phyloP scores from a whole-genome alignment of 2,329 filamentous ascomycete species.

The Penicillium capsulatum region DNA sequence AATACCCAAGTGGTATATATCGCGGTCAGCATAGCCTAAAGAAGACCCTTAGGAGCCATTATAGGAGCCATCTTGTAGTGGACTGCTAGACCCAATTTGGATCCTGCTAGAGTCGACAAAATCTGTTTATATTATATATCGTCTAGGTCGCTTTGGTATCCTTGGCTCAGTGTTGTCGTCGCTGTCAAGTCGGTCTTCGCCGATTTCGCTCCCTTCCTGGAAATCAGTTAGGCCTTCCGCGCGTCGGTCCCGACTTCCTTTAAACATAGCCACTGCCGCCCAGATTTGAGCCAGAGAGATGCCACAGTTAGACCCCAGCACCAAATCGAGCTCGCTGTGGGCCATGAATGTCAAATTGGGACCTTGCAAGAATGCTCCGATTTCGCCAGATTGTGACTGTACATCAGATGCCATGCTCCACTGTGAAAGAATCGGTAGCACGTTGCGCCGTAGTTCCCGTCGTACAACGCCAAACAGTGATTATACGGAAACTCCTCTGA shows the following conservation, averaged over 20 bases:
- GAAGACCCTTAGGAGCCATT: conserved; percentile 1
- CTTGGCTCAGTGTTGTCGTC: conserved; percentile 5
- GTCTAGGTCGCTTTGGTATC: conserved; percentile 3
- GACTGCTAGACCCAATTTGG: conserved; percentile 11
- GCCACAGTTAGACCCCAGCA: conserved; percentile 2
- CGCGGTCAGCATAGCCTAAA: conserved; percentile 6
- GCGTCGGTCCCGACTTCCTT: conserved; percentile 3
- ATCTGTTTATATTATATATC: conserved; percentile 1
- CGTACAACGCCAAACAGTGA: too few species aligned
- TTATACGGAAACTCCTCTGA: too few species aligned
- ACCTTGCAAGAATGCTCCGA: conserved; percentile 4
- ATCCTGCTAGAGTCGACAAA: conserved; percentile 6
- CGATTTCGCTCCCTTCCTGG: background rate
- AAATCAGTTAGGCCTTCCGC: background rate
- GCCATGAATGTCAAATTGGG: conserved; percentile 1
- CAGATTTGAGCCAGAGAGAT: conserved; percentile 9
- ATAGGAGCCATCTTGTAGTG: conserved; percentile 1
- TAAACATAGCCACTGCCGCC: conserved; percentile 11
- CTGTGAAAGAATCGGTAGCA: conserved; percentile 6
- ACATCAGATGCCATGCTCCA: background rate
- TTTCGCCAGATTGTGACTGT: conserved; percentile 3
- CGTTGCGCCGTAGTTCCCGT: conserved; percentile 2
- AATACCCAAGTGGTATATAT: conserved; percentile 1
- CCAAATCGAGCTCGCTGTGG: conserved; percentile 6
- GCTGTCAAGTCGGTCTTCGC: background rate